A percentile compares a stretch with the other conserved stretches of the same genome.
phyloP scores from a whole-genome alignment of 169 alveolate genomes.

The Ichthyophthirius multifiliis region DNA sequence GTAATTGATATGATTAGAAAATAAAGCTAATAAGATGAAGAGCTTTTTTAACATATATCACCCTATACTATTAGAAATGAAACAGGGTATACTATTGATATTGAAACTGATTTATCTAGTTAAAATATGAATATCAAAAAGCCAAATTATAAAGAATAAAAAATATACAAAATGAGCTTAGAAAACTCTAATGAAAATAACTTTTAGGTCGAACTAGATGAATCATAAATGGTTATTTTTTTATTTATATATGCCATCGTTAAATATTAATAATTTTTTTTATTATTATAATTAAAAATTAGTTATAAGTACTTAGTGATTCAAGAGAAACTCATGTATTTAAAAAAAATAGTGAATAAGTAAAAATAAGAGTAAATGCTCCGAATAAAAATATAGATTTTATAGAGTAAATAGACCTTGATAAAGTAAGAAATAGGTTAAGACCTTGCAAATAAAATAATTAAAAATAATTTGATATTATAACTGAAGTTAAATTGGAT shows the following conservation, averaged over 20 bases:
- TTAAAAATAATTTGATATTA: not conserved
- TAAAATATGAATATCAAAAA: not conserved
- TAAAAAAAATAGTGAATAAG: not conserved
- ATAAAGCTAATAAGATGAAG: too few relatives aligned
- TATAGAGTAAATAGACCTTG: not conserved
- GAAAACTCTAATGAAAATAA: not conserved
- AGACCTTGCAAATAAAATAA: not conserved
- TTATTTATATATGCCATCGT: too few relatives aligned
- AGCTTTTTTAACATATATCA: not conserved
- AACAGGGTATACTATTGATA: slow-evolving; percentile 15
- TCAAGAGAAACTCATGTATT: not conserved
- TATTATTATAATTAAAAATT: not conserved
- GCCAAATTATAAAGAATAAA: not conserved
- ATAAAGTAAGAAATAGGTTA: not conserved
- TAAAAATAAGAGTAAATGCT: not conserved
- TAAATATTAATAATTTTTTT: not conserved
- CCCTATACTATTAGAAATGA: slow-evolving; percentile 14
- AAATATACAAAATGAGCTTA: not conserved
- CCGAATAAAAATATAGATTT: not conserved
- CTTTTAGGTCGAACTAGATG: not conserved
- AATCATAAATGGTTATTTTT: not conserved
- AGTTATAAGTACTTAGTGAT: too few relatives aligned
- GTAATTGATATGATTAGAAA: too few relatives aligned
- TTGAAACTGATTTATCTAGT: not conserved
- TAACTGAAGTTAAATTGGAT: slow-evolving; percentile 1